These are phyloP conservation scores for Phytopythium ostracodes DNA, from an alignment of 352 stramenopile species.

Conservation along the genomic window DNA sequence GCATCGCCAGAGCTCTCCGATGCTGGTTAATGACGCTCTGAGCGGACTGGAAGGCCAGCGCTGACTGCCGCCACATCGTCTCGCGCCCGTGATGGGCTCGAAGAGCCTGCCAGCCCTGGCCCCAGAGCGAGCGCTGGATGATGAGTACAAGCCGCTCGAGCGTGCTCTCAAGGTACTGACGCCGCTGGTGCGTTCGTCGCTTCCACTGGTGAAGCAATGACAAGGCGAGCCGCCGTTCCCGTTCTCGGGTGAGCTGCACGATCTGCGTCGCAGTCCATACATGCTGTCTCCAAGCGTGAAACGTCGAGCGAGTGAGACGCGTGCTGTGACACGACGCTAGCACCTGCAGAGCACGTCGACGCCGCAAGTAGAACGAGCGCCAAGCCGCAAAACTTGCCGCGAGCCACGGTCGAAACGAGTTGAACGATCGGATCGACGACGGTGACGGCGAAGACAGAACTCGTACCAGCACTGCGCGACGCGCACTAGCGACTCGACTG, in stretches of 20 bases:
- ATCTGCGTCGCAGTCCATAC: not conserved
- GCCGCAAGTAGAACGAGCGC: not conserved
- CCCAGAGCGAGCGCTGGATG: not conserved
- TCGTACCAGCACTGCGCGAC: not conserved
- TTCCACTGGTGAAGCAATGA: not conserved
- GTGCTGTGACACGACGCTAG: not conserved
- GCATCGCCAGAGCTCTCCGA: constrained; percentile 2
- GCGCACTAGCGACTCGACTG: not conserved
- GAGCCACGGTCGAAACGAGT: constrained; percentile 2
- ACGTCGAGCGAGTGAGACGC: not conserved
- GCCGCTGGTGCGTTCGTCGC: not conserved
- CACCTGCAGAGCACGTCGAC: not conserved
- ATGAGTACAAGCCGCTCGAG: not conserved
- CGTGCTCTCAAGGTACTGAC: not conserved
- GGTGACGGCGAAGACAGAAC: not conserved
- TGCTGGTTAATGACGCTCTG: constrained; percentile 5
- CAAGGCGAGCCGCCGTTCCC: not conserved
- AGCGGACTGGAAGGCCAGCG: constrained; percentile 4
- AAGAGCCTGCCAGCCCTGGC: not conserved
- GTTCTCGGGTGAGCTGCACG: not conserved
- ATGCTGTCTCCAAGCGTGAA: not conserved
- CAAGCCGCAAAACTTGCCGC: not conserved
- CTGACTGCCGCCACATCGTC: constrained; percentile 4
- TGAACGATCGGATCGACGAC: not conserved
- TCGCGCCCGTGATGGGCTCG: not conserved